Evolutionary conservation across 2,329 filamentous ascomycete genomes (phyloP).

Genomic region (Xylariaceae sp.): DNA sequence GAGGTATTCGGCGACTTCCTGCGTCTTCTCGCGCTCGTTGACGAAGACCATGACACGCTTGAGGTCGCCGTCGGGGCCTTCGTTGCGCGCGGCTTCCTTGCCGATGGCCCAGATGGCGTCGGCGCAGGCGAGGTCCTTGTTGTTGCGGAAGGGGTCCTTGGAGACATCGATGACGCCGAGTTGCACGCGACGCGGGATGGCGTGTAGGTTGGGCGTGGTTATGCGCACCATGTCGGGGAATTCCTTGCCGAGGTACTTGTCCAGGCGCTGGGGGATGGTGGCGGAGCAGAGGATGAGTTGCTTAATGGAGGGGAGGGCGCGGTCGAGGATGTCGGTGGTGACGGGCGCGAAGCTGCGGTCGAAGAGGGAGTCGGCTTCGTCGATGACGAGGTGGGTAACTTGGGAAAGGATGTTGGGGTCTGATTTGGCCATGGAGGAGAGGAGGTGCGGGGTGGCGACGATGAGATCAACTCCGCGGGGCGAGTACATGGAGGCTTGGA

Average conservation of each 20-base stretch:
- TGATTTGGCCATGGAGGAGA: conserved; percentile 79
- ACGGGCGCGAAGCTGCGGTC: conserved; percentile 86
- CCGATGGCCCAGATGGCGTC: conserved; percentile 93
- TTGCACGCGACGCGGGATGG: conserved; percentile 90
- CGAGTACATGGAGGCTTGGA: conserved; percentile 78
- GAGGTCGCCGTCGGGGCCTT: conserved; percentile 56
- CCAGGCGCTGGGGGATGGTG: conserved; percentile 85
- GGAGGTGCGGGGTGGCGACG: conserved; percentile 81
- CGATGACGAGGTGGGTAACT: conserved; percentile 80
- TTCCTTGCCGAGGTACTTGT: conserved; percentile 72
- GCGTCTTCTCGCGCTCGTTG: conserved; percentile 87
- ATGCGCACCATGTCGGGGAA: conserved; percentile 82
- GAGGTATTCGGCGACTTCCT: conserved; percentile 74
- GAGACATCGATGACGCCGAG: conserved; percentile 89
- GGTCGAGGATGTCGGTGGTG: conserved; percentile 78
- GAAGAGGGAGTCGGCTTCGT: conserved; percentile 93
- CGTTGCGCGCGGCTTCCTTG: conserved; percentile 60
- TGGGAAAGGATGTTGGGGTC: conserved; percentile 92
- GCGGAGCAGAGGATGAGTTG: conserved; percentile 92
- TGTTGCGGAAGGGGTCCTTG: conserved; percentile 87
- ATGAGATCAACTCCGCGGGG: conserved; percentile 78
- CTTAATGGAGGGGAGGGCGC: conserved; percentile 71
- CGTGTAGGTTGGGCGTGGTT: conserved; percentile 91
- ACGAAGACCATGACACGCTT: conserved; percentile 94
- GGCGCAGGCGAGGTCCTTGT: conserved; percentile 87